Base-by-base conservation (phyloP, 225 moss, liverwort and hornwort genomes). In the Climacium dendroides region DNA sequence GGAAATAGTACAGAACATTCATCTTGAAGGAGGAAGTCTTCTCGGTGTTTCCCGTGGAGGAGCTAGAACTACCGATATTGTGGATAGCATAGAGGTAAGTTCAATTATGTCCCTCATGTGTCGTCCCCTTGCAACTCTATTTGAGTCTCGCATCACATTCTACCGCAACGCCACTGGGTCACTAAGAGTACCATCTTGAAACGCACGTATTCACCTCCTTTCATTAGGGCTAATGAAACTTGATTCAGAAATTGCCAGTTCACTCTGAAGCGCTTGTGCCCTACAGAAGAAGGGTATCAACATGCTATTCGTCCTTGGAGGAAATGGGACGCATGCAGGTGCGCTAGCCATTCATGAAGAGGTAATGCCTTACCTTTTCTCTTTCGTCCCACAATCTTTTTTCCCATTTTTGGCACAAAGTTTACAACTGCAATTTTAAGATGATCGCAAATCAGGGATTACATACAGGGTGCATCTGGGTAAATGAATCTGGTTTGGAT, bases 311-410 rank as follows among this genome's bases (percentile, higher is more conserved):
- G 95, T 98, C 32, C 85, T 98, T 55, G 98, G 98, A 79, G 98
- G 98, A 48, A 98, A 98, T 87, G 98, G 97, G 43, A 96, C 98
- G 50, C 98, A 98, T 87, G 97, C 97, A 60, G 98, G 98, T 84
- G 98, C 98, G 67, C 84, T 95, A 74, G 95, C 93, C 82, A 98
- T 98, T 86, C 96, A 97, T 50, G 94, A 97, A 78, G 97, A 96
- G 96, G 97, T 97, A 74, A 79, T 55, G 53, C 45, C 84, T 65
- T 77, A 39, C 59, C 73, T 71, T n/a, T 41, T 14, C 69, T 79
- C 58, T 87, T 85, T 79, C 48, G 58, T 65, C 53, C 45, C 67
- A 60, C 74, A 70, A 52, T 76, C 43, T 32, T 62, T 35, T 32
- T 32, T 66, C 59, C 74, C 74, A 43, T 65, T 53, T 57, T n/a